A percentile compares a stretch with the other conserved stretches of the same genome.
Conservation (phyloP, 164 flowering plant species). For the Kingdonia uniflora region DNA sequence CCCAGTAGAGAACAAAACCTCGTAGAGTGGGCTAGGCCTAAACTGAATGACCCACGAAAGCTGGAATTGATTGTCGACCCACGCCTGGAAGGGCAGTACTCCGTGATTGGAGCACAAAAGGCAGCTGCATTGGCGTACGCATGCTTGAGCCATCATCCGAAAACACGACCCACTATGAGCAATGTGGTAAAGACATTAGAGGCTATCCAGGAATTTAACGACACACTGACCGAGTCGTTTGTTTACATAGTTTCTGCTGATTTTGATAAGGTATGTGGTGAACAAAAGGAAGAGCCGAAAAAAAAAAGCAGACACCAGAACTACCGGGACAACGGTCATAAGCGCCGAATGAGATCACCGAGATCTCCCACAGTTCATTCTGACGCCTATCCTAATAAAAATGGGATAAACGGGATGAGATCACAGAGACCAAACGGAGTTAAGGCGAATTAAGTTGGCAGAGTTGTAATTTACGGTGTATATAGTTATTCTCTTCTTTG, state of each 20-base stretch:
- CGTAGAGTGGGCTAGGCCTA: constrained; percentile 63
- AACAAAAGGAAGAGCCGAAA: constrained; percentile 4
- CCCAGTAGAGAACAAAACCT: constrained; percentile 46
- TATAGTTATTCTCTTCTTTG: neutral
- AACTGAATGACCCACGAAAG: constrained; percentile 42
- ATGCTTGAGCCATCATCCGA: constrained; percentile 59
- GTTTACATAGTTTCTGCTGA: constrained; percentile 43
- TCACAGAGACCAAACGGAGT: constrained; percentile 8
- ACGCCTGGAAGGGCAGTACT: constrained; percentile 69
- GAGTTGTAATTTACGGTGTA: constrained; percentile 2
- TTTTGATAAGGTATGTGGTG: constrained; percentile 2
- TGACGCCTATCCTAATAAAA: constrained; percentile 28
- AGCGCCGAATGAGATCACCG: constrained; percentile 13
- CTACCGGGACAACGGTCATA: constrained; percentile 11
- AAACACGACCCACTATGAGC: constrained; percentile 67
- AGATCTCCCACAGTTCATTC: constrained; percentile 37
- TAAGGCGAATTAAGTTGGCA: neutral
- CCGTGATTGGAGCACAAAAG: constrained; percentile 53
- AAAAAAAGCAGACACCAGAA: constrained; percentile 6
- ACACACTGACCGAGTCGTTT: constrained; percentile 45
- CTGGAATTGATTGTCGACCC: constrained; percentile 59
- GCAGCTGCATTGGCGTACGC: constrained; percentile 62
- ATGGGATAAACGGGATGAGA: constrained; percentile 15
- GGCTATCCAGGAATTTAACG: constrained; percentile 36
- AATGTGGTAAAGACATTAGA: constrained; percentile 54